Evolutionary conservation across 164 flowering plant species (phyloP), one percentile per base, ranked within the genome.

Genomic region (Sextonia rubra): DNA sequence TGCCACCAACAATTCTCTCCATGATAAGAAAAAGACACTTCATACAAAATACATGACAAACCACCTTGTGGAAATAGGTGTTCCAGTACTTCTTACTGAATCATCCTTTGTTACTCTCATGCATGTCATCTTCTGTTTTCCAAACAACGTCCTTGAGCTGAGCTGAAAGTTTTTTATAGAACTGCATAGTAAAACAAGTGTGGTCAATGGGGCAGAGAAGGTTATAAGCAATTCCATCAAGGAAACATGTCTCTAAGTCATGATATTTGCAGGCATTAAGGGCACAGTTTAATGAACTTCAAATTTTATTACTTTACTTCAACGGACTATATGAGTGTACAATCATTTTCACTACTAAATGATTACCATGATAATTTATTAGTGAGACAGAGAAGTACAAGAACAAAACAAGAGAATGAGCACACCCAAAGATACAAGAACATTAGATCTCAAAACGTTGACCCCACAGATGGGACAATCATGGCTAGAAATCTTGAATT

Each of bases 121-220:
- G 69, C 69, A 66, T 66, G 52, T 66, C 69, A 18, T 66, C 69
- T 66, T 66, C 69, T 6, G 49, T 32, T 66, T 66, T 66, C 69
- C 69, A 66, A 66, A 66, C 69, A 37, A 66, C 69, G 11, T 66
- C 69, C 69, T 66, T 66, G 69, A 66, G 69, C 14, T 48, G 27
- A 23, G 69, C 9, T 7, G 69, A 66, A n/a, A 66, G 69, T 52
- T 44, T 66, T 37, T 66, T 66, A 44, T 32, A 66, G 69, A 66
- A 66, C 69, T 66, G 69, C 24, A 22, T 15, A 20, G 48, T 11
- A 61, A 66, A 7, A n/a, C 2, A 9, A 66, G n/a, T 17, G 44
- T 27, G 37, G 37, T n/a, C 4, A 30, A 66, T 22, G 62, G 15
- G 23, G 30, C 18, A 32, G n/a, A 52, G 12, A 52, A 20, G 1